Conservation (phyloP, 192 early-diverging fungal genomes). For the Fimicolochytrium jonesii region DNA sequence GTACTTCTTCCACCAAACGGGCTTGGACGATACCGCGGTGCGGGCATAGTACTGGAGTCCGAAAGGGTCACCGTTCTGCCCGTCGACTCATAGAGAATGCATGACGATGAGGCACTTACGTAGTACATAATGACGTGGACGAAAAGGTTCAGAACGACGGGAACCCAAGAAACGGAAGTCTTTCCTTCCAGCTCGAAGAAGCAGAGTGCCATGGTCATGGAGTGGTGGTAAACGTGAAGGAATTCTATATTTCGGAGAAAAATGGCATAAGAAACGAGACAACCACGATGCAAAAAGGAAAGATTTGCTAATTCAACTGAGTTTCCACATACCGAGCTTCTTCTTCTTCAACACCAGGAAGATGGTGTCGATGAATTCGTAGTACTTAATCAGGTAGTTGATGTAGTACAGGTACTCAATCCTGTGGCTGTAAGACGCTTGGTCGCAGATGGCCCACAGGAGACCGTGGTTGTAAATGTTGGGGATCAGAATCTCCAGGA, state of each 20-base stretch:
- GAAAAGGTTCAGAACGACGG: conserved; percentile 76
- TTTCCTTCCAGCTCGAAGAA: conserved; percentile 66
- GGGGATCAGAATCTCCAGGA: conserved; percentile 73
- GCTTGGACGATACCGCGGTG: conserved; percentile 54
- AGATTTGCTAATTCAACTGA: too few relatives aligned
- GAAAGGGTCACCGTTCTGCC: background rate
- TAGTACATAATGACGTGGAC: conserved; percentile 84
- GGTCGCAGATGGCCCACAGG: conserved; percentile 10
- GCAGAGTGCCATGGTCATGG: conserved; percentile 83
- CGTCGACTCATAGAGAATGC: background rate
- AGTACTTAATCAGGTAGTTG: conserved; percentile 88
- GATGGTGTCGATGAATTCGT: conserved; percentile 83
- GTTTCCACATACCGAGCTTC: conserved; percentile 39
- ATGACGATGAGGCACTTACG: background rate
- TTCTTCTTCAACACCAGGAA: conserved; percentile 59
- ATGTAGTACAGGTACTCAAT: conserved; percentile 76
- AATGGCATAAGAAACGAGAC: too few relatives aligned
- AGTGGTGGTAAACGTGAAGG: conserved; percentile 91
- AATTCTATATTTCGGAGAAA: too few relatives aligned
- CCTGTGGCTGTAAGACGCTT: conserved; percentile 53
- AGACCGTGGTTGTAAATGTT: conserved; percentile 51
- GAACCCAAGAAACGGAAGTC: conserved; percentile 58
- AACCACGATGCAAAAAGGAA: too few relatives aligned
- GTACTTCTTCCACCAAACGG: conserved; percentile 92
- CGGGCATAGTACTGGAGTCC: conserved; percentile 33